phyloP scores from a whole-genome alignment of 176 grass and related monocot genomes.

The Avena sativa region DNA sequence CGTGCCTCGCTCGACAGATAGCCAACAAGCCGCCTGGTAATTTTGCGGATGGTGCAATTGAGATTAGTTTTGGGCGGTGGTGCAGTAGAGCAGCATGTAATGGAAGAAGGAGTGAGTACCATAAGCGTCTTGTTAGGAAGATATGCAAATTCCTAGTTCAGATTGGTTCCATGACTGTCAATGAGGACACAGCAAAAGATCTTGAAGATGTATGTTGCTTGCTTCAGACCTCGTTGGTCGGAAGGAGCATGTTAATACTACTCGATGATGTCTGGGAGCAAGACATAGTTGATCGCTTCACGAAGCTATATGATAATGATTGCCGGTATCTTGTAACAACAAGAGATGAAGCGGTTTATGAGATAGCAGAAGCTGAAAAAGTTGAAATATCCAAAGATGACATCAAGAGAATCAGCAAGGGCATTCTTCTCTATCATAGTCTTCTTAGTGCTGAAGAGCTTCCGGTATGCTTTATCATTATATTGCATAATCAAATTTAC shows the following conservation, averaged over 20 bases:
- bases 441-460: conserved; percentile 62
- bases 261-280: conserved; percentile 92
- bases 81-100: conserved; percentile 67
- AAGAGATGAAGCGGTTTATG: conserved; percentile 72
- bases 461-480: conserved; percentile 53
- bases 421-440: conserved; percentile 78
- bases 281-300: conserved; percentile 77
- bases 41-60: conserved; percentile 62
- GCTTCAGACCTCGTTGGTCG: conserved; percentile 75
- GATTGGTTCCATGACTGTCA: conserved; percentile 54
- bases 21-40: conserved; percentile 51
- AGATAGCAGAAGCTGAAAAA: conserved; percentile 73
- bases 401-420: conserved; percentile 77
- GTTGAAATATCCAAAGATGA: conserved; percentile 88
- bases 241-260: conserved; percentile 69
- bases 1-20: conserved; percentile 68
- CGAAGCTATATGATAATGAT: conserved; percentile 71
- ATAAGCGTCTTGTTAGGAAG: conserved; percentile 58
- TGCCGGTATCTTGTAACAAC: conserved; percentile 79
- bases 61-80: conserved; percentile 67
- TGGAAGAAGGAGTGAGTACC: conserved; percentile 64
- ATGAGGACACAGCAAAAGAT: conserved; percentile 52
- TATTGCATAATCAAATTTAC: conserved; percentile 4
- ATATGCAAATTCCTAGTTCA: conserved; percentile 70
- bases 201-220: conserved; percentile 75